Conservation (phyloP, 441 rosid species). For the Isatis lusitanica region DNA sequence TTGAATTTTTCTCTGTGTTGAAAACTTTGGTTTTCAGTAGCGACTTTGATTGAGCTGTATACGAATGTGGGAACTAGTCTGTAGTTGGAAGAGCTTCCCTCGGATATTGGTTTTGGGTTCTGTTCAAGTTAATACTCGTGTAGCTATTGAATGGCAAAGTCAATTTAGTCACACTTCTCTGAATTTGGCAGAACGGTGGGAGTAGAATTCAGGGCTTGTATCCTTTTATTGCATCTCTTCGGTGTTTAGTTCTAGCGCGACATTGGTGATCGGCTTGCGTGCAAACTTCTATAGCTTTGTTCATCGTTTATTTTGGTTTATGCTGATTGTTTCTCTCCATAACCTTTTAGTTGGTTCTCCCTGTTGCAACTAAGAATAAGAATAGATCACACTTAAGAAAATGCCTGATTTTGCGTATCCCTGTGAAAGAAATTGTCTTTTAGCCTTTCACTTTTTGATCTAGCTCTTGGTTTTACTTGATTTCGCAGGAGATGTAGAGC, state of each 20-base stretch:
- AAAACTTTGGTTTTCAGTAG: neutral
- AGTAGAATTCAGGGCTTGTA: neutral
- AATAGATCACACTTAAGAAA: slow-evolving; percentile 6
- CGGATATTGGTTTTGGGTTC: neutral
- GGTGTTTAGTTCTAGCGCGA: neutral
- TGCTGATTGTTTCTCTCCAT: slow-evolving; percentile 5
- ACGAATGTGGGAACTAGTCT: slow-evolving; percentile 1
- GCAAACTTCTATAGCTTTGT: slow-evolving; percentile 3
- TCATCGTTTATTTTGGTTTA: slow-evolving; percentile 19
- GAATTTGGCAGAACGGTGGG: slow-evolving; percentile 7
- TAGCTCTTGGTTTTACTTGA: slow-evolving; percentile 22
- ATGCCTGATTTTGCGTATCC: neutral
- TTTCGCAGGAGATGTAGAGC: slow-evolving; percentile 83
- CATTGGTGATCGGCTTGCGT: neutral
- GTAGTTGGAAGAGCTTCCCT: slow-evolving; percentile 1
- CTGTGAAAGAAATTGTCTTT: neutral
- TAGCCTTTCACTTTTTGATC: neutral
- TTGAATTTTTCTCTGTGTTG: neutral
- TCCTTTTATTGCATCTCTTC: neutral
- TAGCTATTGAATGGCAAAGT: slow-evolving; percentile 8
- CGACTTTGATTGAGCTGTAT: slow-evolving; percentile 1
- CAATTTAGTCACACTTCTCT: neutral
- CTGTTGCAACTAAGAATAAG: slow-evolving; percentile 6
- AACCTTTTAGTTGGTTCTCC: neutral
- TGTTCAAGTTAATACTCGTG: neutral